Evolutionary conservation across 805 yeast genomes (phyloP).

Genomic region (Ogataea parapolymorpha): DNA sequence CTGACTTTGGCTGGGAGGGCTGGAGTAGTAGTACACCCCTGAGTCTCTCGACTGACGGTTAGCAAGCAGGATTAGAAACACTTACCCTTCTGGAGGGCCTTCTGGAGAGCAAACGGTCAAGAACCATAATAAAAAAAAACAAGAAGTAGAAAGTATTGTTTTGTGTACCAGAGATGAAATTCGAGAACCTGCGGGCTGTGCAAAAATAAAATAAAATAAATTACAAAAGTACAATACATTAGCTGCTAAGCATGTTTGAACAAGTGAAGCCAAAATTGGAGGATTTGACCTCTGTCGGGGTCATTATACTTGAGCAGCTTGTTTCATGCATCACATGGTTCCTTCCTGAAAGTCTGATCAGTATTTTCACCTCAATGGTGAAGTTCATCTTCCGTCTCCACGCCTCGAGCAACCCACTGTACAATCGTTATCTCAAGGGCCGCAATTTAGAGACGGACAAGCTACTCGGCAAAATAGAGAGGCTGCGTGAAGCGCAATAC

Average conservation of each 20-base stretch:
- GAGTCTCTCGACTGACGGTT: conserved; percentile 23
- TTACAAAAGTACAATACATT: not conserved
- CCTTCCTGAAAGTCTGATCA: conserved; percentile 25
- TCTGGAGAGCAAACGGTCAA: conserved; percentile 25
- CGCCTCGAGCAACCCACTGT: conserved; percentile 20
- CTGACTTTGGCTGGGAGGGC: not conserved
- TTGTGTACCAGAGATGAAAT: conserved; percentile 2
- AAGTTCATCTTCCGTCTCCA: conserved; percentile 20
- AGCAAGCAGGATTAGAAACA: not conserved
- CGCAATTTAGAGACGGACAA: conserved; percentile 15
- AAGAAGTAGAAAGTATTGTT: conserved; percentile 3
- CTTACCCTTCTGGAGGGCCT: conserved; percentile 30
- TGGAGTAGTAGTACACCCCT: conserved; percentile 24
- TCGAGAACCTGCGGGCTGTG: conserved; percentile 3
- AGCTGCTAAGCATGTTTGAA: conserved; percentile 3
- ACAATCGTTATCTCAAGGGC: conserved; percentile 22
- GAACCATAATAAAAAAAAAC: conserved; percentile 20
- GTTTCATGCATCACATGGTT: conserved; percentile 25
- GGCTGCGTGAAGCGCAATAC: conserved; percentile 43
- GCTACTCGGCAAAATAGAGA: conserved; percentile 26
- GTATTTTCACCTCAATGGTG: conserved; percentile 22
- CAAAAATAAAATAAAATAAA: not conserved
- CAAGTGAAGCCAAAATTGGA: conserved; percentile 9
- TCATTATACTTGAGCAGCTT: conserved; percentile 28
- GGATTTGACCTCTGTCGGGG: conserved; percentile 21